phyloP scores from a whole-genome alignment of 192 early-diverging fungal genomes.

The Podila epicladia region DNA sequence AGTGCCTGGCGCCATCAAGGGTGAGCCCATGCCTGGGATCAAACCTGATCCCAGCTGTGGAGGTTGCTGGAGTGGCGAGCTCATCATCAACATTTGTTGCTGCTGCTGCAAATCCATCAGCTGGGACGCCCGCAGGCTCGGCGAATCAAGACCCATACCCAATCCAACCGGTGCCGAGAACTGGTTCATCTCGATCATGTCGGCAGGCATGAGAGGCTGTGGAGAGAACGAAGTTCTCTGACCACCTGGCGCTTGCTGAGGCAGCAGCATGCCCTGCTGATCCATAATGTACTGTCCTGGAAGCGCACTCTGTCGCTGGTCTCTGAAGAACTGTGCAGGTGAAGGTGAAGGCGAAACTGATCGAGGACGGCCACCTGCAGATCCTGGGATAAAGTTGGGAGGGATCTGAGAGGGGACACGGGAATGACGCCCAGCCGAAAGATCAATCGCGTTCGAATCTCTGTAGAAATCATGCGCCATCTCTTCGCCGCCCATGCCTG shows the following conservation, averaged over 20 bases:
- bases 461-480: slow-evolving; percentile 31
- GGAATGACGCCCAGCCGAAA: slow-evolving; percentile 23
- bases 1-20: slow-evolving; percentile 19
- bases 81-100: neutral
- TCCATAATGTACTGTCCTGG: slow-evolving; percentile 2
- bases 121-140: neutral
- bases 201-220: slow-evolving; percentile 3
- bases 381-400: slow-evolving; percentile 12
- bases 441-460: slow-evolving; percentile 41
- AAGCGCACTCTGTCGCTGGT: neutral
- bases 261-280: slow-evolving; percentile 37
- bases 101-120: slow-evolving; percentile 6
- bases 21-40: slow-evolving; percentile 13
- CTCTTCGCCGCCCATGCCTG: slow-evolving; percentile 36
- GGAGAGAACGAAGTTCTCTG: slow-evolving; percentile 9
- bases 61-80: slow-evolving; percentile 9
- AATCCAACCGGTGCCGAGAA: slow-evolving; percentile 23
- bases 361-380: slow-evolving; percentile 13
- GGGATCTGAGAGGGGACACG: slow-evolving; percentile 28
- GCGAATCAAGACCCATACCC: slow-evolving; percentile 10
- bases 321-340: slow-evolving; percentile 5
- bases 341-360: slow-evolving; percentile 26
- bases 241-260: slow-evolving; percentile 2
- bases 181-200: slow-evolving; percentile 40
- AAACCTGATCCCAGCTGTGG: neutral